Percentiles rank a stretch among this genome's conserved stretches.
Evolutionary conservation across 768 basidiomycete species (phyloP).

Genomic region (Collybiopsis luxurians): DNA sequence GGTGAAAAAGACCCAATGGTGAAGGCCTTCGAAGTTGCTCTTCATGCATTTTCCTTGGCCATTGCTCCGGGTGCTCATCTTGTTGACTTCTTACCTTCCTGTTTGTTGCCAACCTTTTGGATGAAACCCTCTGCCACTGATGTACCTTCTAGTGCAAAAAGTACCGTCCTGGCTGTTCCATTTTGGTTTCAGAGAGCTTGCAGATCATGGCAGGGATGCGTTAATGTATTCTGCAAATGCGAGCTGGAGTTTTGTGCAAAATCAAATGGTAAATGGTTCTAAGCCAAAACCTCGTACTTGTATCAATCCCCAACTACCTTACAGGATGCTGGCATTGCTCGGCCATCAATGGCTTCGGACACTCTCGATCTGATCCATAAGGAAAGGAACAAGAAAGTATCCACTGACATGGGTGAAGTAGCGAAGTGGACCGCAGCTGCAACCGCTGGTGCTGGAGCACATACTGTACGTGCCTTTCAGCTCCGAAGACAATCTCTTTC

Average conservation of each 20-base stretch:
- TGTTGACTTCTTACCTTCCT: conserved; percentile 22
- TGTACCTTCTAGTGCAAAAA: conserved; percentile 20
- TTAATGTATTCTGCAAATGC: neutral
- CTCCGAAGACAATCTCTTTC: neutral
- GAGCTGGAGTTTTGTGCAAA: conserved; percentile 3
- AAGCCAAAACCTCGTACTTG: too few species aligned
- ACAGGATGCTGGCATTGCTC: neutral
- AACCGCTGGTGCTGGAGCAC: neutral
- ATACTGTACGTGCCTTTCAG: neutral
- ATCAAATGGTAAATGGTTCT: neutral
- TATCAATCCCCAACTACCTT: too few species aligned
- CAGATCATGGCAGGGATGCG: neutral
- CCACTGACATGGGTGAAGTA: conserved; percentile 1
- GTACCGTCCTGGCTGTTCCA: conserved; percentile 24
- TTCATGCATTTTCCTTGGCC: conserved; percentile 1
- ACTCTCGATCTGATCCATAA: neutral
- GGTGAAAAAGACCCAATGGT: conserved; percentile 22
- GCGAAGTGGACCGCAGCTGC: conserved; percentile 3
- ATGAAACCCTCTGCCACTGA: neutral
- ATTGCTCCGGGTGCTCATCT: conserved; percentile 13
- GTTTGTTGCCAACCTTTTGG: conserved; percentile 13
- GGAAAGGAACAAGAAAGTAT: neutral
- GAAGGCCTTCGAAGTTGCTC: conserved; percentile 22
- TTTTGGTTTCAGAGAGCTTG: conserved; percentile 26
- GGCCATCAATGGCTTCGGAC: neutral